These are phyloP conservation scores for Geosmithia flava DNA, from an alignment of 2,329 filamentous ascomycete genomes.

Conservation along the genomic window DNA sequence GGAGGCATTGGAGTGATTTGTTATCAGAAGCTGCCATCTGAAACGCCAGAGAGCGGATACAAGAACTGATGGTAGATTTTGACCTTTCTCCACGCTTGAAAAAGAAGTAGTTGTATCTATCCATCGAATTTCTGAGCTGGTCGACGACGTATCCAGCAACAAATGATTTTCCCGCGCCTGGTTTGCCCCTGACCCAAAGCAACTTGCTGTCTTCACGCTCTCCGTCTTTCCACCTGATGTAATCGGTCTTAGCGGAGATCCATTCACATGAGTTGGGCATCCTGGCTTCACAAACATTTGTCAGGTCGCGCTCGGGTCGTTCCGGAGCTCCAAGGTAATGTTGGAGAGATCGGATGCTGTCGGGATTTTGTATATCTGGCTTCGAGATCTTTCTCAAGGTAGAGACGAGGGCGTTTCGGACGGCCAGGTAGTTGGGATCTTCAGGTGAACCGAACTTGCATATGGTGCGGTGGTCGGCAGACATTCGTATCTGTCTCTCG, in stretches of 20 bases:
- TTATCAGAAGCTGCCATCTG: constrained; percentile 15
- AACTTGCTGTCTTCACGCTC: not conserved
- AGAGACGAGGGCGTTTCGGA: constrained; percentile 10
- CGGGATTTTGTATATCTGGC: too few species aligned
- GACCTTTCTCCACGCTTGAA: constrained; percentile 10
- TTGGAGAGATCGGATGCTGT: too few species aligned
- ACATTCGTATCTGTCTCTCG: constrained; percentile 11
- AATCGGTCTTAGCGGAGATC: constrained; percentile 6
- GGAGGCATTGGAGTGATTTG: constrained; percentile 5
- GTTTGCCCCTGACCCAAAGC: constrained; percentile 17
- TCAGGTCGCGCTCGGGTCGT: too few species aligned
- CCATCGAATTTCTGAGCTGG: constrained; percentile 6
- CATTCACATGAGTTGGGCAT: constrained; percentile 11
- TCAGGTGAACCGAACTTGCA: constrained; percentile 14
- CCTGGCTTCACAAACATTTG: constrained; percentile 2
- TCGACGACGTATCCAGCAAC: constrained; percentile 14
- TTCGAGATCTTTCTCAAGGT: constrained; percentile 1
- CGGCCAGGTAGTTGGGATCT: constrained; percentile 12
- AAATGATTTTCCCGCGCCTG: constrained; percentile 18
- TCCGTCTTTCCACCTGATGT: constrained; percentile 6
- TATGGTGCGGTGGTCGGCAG: constrained; percentile 15
- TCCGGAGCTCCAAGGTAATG: too few species aligned
- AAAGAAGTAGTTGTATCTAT: constrained; percentile 17
- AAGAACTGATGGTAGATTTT: constrained; percentile 10
- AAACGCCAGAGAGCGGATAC: constrained; percentile 16